Evolutionary conservation across 1,284 basidiomycete genomes (phyloP).

Genomic region (Ustilago sp.): DNA sequence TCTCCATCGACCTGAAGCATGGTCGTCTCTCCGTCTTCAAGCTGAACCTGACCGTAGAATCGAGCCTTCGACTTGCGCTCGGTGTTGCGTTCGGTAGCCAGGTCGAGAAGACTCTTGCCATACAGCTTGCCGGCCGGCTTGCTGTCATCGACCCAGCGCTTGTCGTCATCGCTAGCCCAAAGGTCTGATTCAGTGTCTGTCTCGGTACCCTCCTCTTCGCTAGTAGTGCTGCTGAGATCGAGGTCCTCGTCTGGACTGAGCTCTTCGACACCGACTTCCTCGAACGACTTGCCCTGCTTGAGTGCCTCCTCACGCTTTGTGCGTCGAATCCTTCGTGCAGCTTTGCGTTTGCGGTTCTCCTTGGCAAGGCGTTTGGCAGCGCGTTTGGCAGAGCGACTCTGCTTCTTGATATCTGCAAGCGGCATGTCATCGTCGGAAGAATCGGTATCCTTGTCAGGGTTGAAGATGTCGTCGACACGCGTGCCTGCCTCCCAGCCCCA

Average conservation of each 20-base stretch:
- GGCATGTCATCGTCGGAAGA: slow-evolving; percentile 51
- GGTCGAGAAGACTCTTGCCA: slow-evolving; percentile 64
- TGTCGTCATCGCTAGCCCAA: slow-evolving; percentile 58
- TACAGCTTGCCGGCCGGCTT: slow-evolving; percentile 66
- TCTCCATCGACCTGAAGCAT: slow-evolving; percentile 31
- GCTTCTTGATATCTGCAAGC: slow-evolving; percentile 47
- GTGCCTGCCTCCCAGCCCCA: slow-evolving; percentile 67
- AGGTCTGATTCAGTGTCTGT: slow-evolving; percentile 46
- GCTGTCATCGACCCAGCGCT: slow-evolving; percentile 60
- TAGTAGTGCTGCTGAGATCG: slow-evolving; percentile 52
- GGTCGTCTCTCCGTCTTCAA: slow-evolving; percentile 42
- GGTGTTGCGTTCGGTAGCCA: slow-evolving; percentile 45
- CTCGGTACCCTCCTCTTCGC: slow-evolving; percentile 36
- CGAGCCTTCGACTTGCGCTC: slow-evolving; percentile 46
- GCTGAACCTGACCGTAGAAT: slow-evolving; percentile 63
- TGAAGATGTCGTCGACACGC: slow-evolving; percentile 38
- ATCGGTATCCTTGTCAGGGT: slow-evolving; percentile 23
- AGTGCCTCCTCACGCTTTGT: slow-evolving; percentile 50
- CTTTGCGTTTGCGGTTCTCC: slow-evolving; percentile 56
- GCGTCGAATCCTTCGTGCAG: slow-evolving; percentile 49
- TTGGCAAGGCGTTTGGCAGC: slow-evolving; percentile 53
- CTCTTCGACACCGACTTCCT: slow-evolving; percentile 56
- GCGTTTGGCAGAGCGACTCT: slow-evolving; percentile 40
- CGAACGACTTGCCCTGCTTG: slow-evolving; percentile 48
- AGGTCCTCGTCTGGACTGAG: slow-evolving; percentile 63